phyloP scores from a whole-genome alignment of 2,329 filamentous ascomycete species.

The Aspergillus pseudoterreus region DNA sequence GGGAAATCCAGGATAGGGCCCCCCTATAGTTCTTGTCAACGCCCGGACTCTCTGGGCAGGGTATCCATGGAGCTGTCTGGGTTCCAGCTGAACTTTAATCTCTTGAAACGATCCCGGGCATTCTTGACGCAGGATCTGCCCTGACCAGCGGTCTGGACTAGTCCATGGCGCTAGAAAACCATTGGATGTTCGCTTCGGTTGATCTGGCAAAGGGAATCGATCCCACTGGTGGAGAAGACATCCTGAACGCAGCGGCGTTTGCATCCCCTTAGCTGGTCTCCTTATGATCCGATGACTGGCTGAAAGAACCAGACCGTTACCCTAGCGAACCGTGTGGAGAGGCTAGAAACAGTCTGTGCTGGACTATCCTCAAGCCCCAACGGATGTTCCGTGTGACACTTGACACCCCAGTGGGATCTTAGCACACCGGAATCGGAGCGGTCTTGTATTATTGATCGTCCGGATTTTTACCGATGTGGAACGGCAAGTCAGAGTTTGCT shows the following conservation, averaged over 20 bases:
- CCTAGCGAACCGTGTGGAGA: slow-evolving; percentile 3
- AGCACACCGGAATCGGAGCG: neutral
- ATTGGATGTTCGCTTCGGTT: slow-evolving; percentile 4
- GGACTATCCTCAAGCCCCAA: neutral
- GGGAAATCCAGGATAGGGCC: neutral
- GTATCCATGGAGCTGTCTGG: neutral
- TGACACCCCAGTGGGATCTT: neutral
- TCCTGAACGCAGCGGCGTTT: slow-evolving; percentile 1
- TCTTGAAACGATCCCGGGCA: neutral
- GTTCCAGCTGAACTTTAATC: slow-evolving; percentile 5
- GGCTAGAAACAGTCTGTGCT: slow-evolving; percentile 5
- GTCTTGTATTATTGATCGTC: neutral
- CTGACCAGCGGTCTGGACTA: slow-evolving; percentile 7
- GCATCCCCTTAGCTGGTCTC: no score
- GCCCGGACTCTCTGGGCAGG: neutral
- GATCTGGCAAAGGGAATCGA: slow-evolving; percentile 7
- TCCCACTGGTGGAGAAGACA: slow-evolving; percentile 14
- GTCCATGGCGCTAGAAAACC: neutral
- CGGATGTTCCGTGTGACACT: slow-evolving; percentile 1
- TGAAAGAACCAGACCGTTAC: neutral
- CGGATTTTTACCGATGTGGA: no score
- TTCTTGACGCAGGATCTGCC: neutral
- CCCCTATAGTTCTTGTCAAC: neutral
- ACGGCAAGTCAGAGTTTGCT: no score
- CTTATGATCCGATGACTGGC: neutral